Base-by-base conservation (phyloP, 306 rosid genomes). In the Acacia confusa region DNA sequence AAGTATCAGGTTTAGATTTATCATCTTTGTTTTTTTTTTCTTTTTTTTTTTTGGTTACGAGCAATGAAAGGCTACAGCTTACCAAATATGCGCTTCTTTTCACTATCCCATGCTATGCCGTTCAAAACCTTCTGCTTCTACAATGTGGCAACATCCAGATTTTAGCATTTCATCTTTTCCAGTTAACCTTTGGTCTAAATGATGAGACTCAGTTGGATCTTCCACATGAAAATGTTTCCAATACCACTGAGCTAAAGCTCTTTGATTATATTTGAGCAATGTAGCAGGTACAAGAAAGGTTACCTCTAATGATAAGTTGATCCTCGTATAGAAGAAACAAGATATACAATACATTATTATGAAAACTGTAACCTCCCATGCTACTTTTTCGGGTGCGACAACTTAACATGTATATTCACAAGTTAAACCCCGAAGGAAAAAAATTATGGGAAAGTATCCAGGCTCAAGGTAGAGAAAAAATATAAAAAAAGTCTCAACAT, bases 31-130 rank as follows among this genome's bases (percentile, higher is more conserved):
- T 15, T 48, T 45, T 5, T 36, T 50, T 11, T 13, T 32, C 3
- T 32, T 4, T 34, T 34, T 34, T 34, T 32, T 34, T 0, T 4
- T 34, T 34, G 4, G 7, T 0, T 12, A 11, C 27, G 67, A 25
- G 36, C 38, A 61, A 27, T 27, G 5, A 13, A 61, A 61, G 27
- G 36, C 5, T 25, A 1, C 17, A 58, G 63, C 95, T 86, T 84
- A 95, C 98, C 98, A 65, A 91, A 91, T 68, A 95, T 78, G 22
- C 97, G 91, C 38, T 89, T 67, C 70, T 75, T 79, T 67, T 69
- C 61, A 14, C 75, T 52, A 75, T 95, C 98, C 97, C 97, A 95
- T 63, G 98, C 98, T 85, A 95, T 95, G 85, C 98, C 98, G 71
- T 95, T 95, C 79, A 95, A 84, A 81, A 90, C 92, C 82, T 91